Evolutionary conservation across 805 yeast genomes (phyloP).

Genomic region (Huiozyma naganishii): DNA sequence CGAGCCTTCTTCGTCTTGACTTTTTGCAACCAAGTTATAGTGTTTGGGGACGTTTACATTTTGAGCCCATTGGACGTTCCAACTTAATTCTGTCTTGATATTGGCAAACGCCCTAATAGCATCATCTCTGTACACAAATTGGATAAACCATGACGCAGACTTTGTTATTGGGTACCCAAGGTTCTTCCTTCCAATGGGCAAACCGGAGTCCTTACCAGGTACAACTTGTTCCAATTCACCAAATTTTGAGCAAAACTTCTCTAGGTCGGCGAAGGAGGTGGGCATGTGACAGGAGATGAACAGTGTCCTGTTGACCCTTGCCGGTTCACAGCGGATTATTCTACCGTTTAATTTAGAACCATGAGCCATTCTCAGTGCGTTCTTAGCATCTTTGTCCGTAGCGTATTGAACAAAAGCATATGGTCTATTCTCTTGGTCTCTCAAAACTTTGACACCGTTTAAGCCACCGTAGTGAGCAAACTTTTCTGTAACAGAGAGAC

Average conservation of each 20-base stretch:
- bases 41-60: constrained; percentile 49
- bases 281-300: constrained; percentile 35
- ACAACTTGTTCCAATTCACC: constrained; percentile 72
- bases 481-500: constrained; percentile 55
- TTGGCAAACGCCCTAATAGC: constrained; percentile 78
- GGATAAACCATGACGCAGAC: constrained; percentile 55
- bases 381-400: constrained; percentile 55
- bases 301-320: constrained; percentile 82
- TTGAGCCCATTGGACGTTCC: constrained; percentile 77
- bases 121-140: constrained; percentile 74
- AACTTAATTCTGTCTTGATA: constrained; percentile 42
- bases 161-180: constrained; percentile 13
- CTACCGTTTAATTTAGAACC: constrained; percentile 62
- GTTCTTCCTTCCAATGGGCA: neutral
- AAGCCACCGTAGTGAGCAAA: constrained; percentile 64
- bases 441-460: constrained; percentile 64
- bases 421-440: constrained; percentile 76
- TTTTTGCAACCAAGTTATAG: constrained; percentile 16
- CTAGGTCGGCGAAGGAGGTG: constrained; percentile 28
- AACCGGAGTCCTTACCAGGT: constrained; percentile 17
- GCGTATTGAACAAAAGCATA: constrained; percentile 87
- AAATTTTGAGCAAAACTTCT: constrained; percentile 34
- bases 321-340: constrained; percentile 76
- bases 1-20: constrained; percentile 3
- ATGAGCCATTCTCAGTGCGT: constrained; percentile 60